These are phyloP conservation scores for Excoecaria cochinchinensis DNA, from an alignment of 345 rosid species.

Conservation along the genomic window DNA sequence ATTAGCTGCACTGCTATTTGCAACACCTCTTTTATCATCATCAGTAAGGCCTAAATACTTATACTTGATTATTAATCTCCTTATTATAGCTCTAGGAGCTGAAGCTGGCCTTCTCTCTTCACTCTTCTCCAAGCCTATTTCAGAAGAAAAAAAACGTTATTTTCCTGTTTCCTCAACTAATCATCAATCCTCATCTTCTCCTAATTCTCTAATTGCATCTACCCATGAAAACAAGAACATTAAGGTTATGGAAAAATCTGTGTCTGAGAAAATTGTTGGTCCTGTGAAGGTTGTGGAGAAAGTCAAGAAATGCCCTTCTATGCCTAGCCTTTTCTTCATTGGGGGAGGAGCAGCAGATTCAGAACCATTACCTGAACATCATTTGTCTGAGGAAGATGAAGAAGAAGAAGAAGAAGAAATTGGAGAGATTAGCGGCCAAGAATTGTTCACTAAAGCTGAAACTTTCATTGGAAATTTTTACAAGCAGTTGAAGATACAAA, in stretches of 20 bases:
- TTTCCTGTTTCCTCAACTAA: too few relatives aligned
- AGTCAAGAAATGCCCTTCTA: constrained; percentile 52
- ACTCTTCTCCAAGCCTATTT: constrained; percentile 36
- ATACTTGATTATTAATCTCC: constrained; percentile 56
- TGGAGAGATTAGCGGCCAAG: constrained; percentile 45
- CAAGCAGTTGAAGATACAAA: constrained; percentile 70
- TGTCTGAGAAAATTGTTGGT: constrained; percentile 9
- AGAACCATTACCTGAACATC: constrained; percentile 1
- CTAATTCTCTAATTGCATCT: too few relatives aligned
- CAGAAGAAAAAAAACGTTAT: constrained; percentile 29
- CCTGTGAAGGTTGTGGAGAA: constrained; percentile 6
- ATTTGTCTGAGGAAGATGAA: constrained; percentile 26
- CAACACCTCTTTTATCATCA: constrained; percentile 51
- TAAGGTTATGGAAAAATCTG: constrained; percentile 36
- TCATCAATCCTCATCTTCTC: too few relatives aligned
- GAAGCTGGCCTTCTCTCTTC: constrained; percentile 61
- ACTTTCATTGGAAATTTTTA: constrained; percentile 61
- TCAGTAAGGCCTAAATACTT: constrained; percentile 50
- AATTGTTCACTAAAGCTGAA: constrained; percentile 59
- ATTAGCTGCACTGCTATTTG: constrained; percentile 47
- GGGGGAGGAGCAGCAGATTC: constrained; percentile 39
- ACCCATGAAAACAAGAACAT: too few relatives aligned
- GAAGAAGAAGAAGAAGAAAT: constrained; percentile 30
- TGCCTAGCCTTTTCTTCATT: constrained; percentile 61
- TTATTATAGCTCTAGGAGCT: constrained; percentile 59